A percentile compares a stretch with the other conserved stretches of the same genome.
Evolutionary conservation across 2,329 filamentous ascomycete species (phyloP).

Genomic region (Lasiodiplodia sp.): DNA sequence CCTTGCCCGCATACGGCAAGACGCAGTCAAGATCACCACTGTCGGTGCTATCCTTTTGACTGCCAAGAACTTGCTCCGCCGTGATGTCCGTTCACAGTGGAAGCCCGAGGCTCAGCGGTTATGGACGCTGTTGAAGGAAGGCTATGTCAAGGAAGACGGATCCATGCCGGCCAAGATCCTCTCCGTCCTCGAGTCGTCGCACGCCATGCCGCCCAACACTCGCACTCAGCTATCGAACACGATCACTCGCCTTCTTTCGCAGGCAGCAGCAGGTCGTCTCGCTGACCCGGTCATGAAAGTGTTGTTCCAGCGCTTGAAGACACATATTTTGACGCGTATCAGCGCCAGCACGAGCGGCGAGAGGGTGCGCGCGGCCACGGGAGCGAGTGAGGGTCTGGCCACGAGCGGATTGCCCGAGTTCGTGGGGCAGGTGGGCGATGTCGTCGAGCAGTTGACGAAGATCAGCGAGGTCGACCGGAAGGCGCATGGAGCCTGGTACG

Average conservation of each 20-base stretch:
- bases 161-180: constrained; percentile 53
- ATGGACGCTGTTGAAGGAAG: constrained; percentile 68
- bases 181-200: constrained; percentile 57
- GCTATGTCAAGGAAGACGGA: constrained; percentile 64
- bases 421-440: constrained; percentile 70
- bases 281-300: constrained; percentile 71
- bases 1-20: constrained; percentile 63
- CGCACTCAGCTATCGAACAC: constrained; percentile 53
- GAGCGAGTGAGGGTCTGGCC: constrained; percentile 73
- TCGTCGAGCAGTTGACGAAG: constrained; percentile 72
- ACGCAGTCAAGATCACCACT: constrained; percentile 72
- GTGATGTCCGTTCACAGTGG: constrained; percentile 80
- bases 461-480: constrained; percentile 73
- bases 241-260: constrained; percentile 59
- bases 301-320: constrained; percentile 70
- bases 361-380: constrained; percentile 72
- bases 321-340: constrained; percentile 70
- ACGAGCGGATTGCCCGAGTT: constrained; percentile 77
- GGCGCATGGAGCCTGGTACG: constrained; percentile 75
- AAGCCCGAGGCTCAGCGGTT: constrained; percentile 76
- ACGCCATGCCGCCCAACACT: constrained; percentile 58
- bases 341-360: constrained; percentile 72
- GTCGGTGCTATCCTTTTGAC: constrained; percentile 78
- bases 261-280: constrained; percentile 59
- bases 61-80: constrained; percentile 82